Evolutionary conservation across 768 basidiomycete genomes (phyloP), one percentile per base, ranked within the genome.

Genomic region (Lactarius hatsudake): DNA sequence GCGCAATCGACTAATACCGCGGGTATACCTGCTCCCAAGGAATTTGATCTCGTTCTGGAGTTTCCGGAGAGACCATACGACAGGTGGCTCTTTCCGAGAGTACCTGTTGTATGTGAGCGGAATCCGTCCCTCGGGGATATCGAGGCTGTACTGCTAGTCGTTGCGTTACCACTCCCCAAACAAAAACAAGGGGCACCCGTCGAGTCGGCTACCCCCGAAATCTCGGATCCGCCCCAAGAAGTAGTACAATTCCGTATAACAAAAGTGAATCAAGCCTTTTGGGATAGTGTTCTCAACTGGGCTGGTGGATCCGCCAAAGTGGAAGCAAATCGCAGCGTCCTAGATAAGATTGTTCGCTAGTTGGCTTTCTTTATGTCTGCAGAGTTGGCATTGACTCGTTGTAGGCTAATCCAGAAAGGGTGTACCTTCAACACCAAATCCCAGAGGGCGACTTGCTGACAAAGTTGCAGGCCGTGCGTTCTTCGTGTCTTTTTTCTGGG

Each of bases 31-130:
- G 73, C 83, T 20, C 73, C 81, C 40, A 87, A 83, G 72, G 83
- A 84, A n/a, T 90, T 87, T 71, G 91, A 93, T 73, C 73, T 93
- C 1, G 84, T 92, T 28, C 72, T 93, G 61, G 89, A 90, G 72
- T 92, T 90, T 69, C 77, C 81, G 59, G 91, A 92, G 72, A 76
- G 78, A 5, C 80, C 84, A 3, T 78, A 79, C 53, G 88, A 90
- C 57, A 83, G 86, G n/a, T 88, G 85, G 84, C 71, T 89, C 7
- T 79, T 93, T 62, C 90, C 91, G 61, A 84, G 88, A 38, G 85
- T 84, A 26, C 79, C 81, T 6, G 81, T 82, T 9, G 76, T 81
- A 36, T 86, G 80, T 67, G 83, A 88, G 68, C 79, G 81, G 65
- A 69, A 66, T 54, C 74, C 42, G 69, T 71, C 60, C 10, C 15